Evolutionary conservation across 306 rosid genomes (phyloP).

Genomic region (Inga oerstediana): DNA sequence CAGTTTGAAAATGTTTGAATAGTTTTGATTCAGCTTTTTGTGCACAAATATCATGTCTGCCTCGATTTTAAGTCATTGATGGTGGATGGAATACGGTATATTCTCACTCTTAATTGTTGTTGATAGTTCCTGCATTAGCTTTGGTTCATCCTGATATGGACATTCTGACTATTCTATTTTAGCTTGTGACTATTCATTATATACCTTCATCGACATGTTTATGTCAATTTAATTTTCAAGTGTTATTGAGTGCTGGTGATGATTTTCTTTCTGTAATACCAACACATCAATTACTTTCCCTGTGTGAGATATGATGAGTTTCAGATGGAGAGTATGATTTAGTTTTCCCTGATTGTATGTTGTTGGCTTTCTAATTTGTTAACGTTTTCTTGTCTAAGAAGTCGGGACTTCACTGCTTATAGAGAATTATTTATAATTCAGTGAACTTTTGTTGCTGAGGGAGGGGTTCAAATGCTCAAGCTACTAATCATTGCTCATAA

Average conservation of each 20-base stretch:
- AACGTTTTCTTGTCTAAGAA: background rate
- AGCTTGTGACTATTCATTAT: background rate
- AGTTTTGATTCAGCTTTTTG: conserved; percentile 8
- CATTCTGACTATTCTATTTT: background rate
- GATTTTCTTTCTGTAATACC: background rate
- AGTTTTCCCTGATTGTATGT: background rate
- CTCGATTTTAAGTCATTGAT: background rate
- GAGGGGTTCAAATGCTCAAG: background rate
- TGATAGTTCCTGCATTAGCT: background rate
- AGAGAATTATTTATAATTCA: background rate
- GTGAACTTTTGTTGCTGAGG: background rate
- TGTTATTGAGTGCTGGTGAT: background rate
- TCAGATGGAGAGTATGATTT: background rate
- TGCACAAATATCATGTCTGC: background rate
- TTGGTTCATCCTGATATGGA: background rate
- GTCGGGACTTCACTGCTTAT: background rate
- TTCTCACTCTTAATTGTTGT: background rate
- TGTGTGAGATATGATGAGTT: background rate
- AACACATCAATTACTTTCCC: background rate
- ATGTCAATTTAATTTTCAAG: background rate
- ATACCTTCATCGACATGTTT: background rate
- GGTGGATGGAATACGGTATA: background rate
- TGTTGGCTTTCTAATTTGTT: background rate
- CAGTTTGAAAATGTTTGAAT: conserved; percentile 4
- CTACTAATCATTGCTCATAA: background rate